Conservation (phyloP, 2,329 filamentous ascomycete genomes). For the Dactylellina sp. region DNA sequence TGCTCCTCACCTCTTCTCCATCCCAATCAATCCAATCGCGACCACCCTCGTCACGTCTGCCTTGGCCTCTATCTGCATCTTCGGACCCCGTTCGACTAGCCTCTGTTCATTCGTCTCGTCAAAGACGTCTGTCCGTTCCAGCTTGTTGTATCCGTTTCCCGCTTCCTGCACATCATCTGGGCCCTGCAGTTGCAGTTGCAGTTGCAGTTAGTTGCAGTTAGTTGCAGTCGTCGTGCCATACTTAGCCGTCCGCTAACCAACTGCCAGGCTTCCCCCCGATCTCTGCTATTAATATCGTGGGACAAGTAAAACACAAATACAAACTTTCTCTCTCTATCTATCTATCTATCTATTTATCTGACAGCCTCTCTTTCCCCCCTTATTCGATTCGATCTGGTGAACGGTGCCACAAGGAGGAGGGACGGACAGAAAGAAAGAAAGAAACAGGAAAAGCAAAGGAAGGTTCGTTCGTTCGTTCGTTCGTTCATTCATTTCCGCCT, state of each 20-base stretch:
- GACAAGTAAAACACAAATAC: slow-evolving; percentile 1
- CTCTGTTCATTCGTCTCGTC: not conserved
- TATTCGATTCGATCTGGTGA: slow-evolving; percentile 19
- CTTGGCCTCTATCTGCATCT: not conserved
- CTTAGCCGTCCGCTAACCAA: slow-evolving; percentile 34
- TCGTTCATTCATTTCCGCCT: slow-evolving; percentile 46
- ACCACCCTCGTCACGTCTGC: too few species aligned
- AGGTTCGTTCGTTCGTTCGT: too few species aligned
- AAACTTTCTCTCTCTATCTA: not conserved
- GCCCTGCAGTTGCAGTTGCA: not conserved
- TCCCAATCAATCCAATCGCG: slow-evolving; percentile 4
- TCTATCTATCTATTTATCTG: not conserved
- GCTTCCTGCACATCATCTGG: slow-evolving; percentile 33
- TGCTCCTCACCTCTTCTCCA: not conserved
- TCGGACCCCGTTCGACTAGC: not conserved
- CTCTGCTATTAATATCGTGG: slow-evolving; percentile 31
- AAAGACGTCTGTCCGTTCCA: slow-evolving; percentile 4
- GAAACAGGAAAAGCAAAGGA: too few species aligned
- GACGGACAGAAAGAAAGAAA: slow-evolving; percentile 30
- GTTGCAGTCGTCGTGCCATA: too few species aligned
- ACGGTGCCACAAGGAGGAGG: slow-evolving; percentile 29
- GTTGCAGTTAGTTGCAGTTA: not conserved
- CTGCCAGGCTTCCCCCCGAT: slow-evolving; percentile 18
- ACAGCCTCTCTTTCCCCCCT: not conserved
- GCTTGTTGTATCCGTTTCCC: not conserved